Base-by-base conservation (phyloP, 495 filamentous ascomycete genomes). In the Penicillium goetzii region DNA sequence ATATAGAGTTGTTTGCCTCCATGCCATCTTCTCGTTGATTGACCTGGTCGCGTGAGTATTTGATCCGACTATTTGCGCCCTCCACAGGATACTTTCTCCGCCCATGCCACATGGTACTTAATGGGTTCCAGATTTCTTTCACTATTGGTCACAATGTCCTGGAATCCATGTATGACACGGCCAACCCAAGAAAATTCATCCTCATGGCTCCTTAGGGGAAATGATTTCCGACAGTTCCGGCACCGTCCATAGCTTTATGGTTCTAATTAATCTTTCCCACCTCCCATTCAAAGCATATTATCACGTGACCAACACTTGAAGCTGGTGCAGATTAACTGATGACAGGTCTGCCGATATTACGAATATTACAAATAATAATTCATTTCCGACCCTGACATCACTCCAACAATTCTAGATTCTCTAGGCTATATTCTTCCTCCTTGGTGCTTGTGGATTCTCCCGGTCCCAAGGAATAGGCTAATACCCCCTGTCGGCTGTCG, bases 401-500 rank as follows among this genome's bases (percentile, higher is more conserved):
- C 43, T 21, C 9, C n/a, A 0, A 6, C 8, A n/a, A 3, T 17
- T 23, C 43, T 21, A 10, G 21, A 23, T 25, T n/a, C 43, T 47
- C 12, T 8, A 47, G 43, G 43, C 43, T 47, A 47, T 47, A 25
- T 21, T 25, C 1, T 23, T 47, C 10, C 10, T 23, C 21, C 11
- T 12, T 47, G 43, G 19, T 47, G 43, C 9, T 47, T 10, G 7
- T 47, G 43, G 12, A 47, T 47, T 25, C 43, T 47, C 1, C 23
- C 47, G 47, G 47, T 2, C 4, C 23, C 47, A 17, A 11, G 25
- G 47, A 51, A 51, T 25, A 28, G 47, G 23, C 47, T 51, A 51
- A 51, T 51, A 36, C 36, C 47, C 47, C 25, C 47, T 51, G 47
- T 51, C 6, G 45, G 45, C 21, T n/a, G n/a, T n/a, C 30, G 28